Percentiles rank a stretch among this genome's conserved stretches.
phyloP scores from a whole-genome alignment of 2,329 filamentous ascomycete genomes.

The Dothiorella sarmentorum region DNA sequence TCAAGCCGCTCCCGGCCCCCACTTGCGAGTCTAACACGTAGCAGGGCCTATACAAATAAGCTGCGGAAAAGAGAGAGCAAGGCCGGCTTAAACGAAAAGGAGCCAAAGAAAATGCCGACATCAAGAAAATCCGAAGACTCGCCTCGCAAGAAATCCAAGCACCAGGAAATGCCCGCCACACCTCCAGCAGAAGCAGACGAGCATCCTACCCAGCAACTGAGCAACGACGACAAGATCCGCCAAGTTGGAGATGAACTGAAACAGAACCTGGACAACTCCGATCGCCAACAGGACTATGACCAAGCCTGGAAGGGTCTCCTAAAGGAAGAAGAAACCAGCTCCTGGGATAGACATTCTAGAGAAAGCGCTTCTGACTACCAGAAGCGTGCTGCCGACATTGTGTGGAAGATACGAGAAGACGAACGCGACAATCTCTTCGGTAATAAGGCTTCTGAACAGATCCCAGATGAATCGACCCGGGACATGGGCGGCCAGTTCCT shows the following conservation, averaged over 20 bases:
- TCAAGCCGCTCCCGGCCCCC: background rate
- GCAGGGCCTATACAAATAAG: background rate
- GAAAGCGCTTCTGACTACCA: constrained; percentile 27
- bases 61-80: constrained; percentile 9
- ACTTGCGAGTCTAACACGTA: background rate
- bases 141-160: constrained; percentile 4
- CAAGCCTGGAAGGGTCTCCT: constrained; percentile 29
- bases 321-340: constrained; percentile 26
- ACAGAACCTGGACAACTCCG: background rate
- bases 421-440: constrained; percentile 42
- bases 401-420: constrained; percentile 40
- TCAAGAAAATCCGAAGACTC: background rate
- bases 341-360: constrained; percentile 38
- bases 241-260: background rate
- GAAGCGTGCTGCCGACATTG: constrained; percentile 32
- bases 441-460: constrained; percentile 40
- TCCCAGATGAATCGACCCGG: constrained; percentile 37
- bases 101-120: background rate
- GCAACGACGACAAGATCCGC: background rate
- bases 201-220: background rate
- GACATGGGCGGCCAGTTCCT: constrained; percentile 49
- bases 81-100: background rate
- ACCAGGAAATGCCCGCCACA: background rate
- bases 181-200: constrained; percentile 3
- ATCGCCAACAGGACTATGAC: constrained; percentile 23